Evolutionary conservation across 768 basidiomycete genomes (phyloP).

Genomic region (Calocybe indica): DNA sequence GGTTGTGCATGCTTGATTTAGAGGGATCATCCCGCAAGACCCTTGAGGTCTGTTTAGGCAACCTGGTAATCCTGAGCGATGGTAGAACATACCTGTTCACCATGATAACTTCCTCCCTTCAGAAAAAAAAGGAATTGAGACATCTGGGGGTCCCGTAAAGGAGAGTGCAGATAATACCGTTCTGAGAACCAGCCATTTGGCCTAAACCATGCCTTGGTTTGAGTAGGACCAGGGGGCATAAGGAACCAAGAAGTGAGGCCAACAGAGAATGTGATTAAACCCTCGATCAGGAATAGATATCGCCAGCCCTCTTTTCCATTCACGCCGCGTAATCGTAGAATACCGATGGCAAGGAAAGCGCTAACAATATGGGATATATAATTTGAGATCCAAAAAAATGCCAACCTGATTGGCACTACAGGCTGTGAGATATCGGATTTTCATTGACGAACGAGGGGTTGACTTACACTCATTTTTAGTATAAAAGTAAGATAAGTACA

Average conservation of each 20-base stretch:
- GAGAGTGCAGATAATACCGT: conserved; percentile 22
- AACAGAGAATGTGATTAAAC: conserved; percentile 41
- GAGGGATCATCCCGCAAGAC: conserved; percentile 62
- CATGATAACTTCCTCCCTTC: conserved; percentile 57
- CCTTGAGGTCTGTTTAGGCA: conserved; percentile 10
- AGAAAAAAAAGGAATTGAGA: not conserved
- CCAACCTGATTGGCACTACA: conserved; percentile 58
- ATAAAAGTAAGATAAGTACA: conserved; percentile 64
- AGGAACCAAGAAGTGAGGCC: conserved; percentile 48
- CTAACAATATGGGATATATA: conserved; percentile 48
- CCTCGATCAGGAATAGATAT: conserved; percentile 54
- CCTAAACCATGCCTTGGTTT: conserved; percentile 53
- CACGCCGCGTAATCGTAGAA: conserved; percentile 47
- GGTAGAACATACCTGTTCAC: conserved; percentile 38
- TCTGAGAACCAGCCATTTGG: conserved; percentile 65
- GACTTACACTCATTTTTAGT: conserved; percentile 47
- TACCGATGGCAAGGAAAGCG: conserved; percentile 62
- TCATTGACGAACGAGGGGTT: not conserved
- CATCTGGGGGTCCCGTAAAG: not conserved
- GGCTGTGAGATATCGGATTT: too few relatives aligned
- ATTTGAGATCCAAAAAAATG: conserved; percentile 63
- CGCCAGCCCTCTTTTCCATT: conserved; percentile 51
- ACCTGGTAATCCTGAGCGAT: not conserved
- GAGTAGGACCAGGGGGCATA: conserved; percentile 59
- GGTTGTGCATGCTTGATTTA: conserved; percentile 68